Evolutionary conservation across 805 yeast species (phyloP), one percentile per base, ranked within the genome.

Genomic region (Scheffersomyces amazonensis): DNA sequence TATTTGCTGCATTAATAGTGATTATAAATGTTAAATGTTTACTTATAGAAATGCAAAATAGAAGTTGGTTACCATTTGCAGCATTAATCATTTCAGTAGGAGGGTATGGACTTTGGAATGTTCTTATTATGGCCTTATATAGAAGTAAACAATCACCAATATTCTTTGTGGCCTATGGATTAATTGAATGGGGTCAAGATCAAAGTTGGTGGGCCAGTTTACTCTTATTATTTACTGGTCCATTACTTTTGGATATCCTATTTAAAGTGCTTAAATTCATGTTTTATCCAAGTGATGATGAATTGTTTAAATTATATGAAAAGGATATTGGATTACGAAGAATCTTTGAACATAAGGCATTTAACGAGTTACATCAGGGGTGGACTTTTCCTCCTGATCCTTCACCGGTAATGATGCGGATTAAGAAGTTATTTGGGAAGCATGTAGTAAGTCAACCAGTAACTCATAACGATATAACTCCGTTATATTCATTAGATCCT

Each of bases 21-120:
- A 63, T 88, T 5, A 83, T 93, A 51, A 85, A 86, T 54, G 70
- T 83, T 35, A 93, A 90, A 60, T 73, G 87, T 42, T 87, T 85
- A 50, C 71, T 89, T 38, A 58, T 91, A 27, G 97, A 91, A 49
- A 87, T 87, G 80, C 86, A 82, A 49, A 69, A 77, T 43, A 69
- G 87, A 41, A 82, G 85, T 11, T 73, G 86, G 68, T 53, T 87
- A 28, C 82, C 86, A 16, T 65, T 80, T 47, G 78, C 80, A 0
- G 79, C 93, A 0, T 73, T 81, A 43, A 53, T 76, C 10, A 70
- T 89, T 12, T 87, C 96, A 0, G 81, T 81, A 22, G 78, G 82
- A 17, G 99, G 98, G 1, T 93, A 95, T 82, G 63, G 85, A 6
- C 49, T 81, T 10, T 93, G 97, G 96, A 81, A 87, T 57, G 71